Evolutionary conservation across 305 asterid genomes (phyloP).

Genomic region (Caryopteris hybrid): DNA sequence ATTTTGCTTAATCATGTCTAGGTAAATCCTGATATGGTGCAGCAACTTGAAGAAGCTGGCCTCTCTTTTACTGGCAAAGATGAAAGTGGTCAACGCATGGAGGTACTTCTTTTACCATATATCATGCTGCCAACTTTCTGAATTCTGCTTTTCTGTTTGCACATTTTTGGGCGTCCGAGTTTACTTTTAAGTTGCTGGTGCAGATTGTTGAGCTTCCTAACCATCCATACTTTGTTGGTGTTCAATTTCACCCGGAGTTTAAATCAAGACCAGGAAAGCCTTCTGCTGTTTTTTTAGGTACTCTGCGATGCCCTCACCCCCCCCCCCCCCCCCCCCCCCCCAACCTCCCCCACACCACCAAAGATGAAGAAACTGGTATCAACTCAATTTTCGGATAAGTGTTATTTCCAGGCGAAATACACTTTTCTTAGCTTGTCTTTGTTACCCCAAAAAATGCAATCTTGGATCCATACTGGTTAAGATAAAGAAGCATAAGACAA

Average conservation of each 20-base stretch:
- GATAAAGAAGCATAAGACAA: background rate
- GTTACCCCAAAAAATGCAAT: background rate
- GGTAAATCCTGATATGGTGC: conserved; percentile 91
- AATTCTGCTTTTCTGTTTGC: conserved; percentile 1
- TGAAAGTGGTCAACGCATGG: conserved; percentile 88
- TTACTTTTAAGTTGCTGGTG: conserved; percentile 13
- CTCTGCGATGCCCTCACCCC: background rate
- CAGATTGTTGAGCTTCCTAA: conserved; percentile 77
- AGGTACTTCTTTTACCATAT: conserved; percentile 42
- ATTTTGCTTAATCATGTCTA: conserved; percentile 26
- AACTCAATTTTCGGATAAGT: no score
- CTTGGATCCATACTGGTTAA: background rate
- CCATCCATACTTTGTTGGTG: conserved; percentile 87
- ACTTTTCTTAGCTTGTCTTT: background rate
- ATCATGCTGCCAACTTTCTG: background rate
- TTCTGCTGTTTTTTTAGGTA: conserved; percentile 78
- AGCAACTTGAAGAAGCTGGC: conserved; percentile 75
- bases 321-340: no score
- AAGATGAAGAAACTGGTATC: no score
- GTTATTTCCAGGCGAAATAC: no score
- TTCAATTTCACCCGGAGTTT: conserved; percentile 91
- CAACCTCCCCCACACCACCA: no score
- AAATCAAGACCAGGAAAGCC: conserved; percentile 94
- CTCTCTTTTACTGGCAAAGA: conserved; percentile 84
- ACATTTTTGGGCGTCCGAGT: no score